phyloP scores from a whole-genome alignment of 805 yeast genomes.

The Candida anglica region DNA sequence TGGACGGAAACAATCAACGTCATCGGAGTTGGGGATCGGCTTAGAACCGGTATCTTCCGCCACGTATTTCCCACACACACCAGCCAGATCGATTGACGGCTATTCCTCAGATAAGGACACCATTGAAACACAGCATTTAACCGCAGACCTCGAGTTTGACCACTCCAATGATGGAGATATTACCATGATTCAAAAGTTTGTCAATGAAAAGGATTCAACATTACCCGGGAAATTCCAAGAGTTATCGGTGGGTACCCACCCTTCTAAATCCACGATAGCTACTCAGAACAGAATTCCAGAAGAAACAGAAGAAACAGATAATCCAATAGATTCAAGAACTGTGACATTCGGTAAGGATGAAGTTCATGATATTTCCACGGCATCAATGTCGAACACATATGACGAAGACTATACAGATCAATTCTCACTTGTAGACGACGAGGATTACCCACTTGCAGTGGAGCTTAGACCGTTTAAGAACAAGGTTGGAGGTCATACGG shows the following conservation, averaged over 20 bases:
- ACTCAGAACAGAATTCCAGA: neutral
- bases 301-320: neutral
- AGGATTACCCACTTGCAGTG: slow-evolving; percentile 66
- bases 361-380: too few species aligned
- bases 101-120: neutral
- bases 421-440: slow-evolving; percentile 18
- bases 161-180: slow-evolving; percentile 25
- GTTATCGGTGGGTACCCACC: too few species aligned
- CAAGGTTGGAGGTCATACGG: slow-evolving; percentile 98
- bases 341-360: too few species aligned
- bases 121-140: slow-evolving; percentile 37
- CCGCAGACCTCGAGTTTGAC: slow-evolving; percentile 49
- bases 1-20: neutral
- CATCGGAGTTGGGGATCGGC: slow-evolving; percentile 8
- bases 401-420: too few species aligned
- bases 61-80: slow-evolving; percentile 66
- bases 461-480: slow-evolving; percentile 89
- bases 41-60: slow-evolving; percentile 67
- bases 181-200: slow-evolving; percentile 15
- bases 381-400: too few species aligned
- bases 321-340: too few species aligned
- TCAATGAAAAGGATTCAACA: neutral
- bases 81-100: slow-evolving; percentile 16
- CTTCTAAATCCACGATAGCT: too few species aligned
- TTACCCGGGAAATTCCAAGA: neutral